Conservation (phyloP, 1,284 basidiomycete genomes). For the Heterobasidion parviporum region DNA sequence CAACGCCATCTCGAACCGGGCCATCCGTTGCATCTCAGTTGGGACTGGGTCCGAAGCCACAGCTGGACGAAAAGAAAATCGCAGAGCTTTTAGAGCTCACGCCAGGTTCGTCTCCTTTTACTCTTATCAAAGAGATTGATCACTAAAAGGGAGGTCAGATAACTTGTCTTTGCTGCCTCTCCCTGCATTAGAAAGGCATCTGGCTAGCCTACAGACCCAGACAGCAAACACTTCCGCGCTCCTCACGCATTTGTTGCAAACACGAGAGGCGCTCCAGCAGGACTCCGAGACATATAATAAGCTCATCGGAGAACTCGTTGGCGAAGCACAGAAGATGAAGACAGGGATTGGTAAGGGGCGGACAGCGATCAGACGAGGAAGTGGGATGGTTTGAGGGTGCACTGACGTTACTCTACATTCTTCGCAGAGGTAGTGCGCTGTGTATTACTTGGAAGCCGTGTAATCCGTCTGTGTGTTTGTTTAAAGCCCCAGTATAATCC, state of each 20-base stretch:
- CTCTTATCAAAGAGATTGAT: not conserved
- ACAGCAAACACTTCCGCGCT: constrained; percentile 68
- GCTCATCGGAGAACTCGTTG: constrained; percentile 74
- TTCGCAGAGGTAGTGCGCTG: too few relatives aligned
- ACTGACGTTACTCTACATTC: not conserved
- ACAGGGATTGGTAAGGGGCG: constrained; percentile 35
- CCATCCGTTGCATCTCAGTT: constrained; percentile 35
- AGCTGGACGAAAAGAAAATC: constrained; percentile 58
- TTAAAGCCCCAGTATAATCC: too few relatives aligned
- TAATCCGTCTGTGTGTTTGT: too few relatives aligned
- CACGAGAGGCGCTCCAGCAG: constrained; percentile 77
- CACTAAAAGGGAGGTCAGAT: constrained; percentile 33
- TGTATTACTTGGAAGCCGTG: too few relatives aligned
- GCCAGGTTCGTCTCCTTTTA: constrained; percentile 41
- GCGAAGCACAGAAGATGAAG: constrained; percentile 74
- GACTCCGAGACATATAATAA: constrained; percentile 83
- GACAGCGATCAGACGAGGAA: constrained; percentile 40
- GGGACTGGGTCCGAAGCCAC: constrained; percentile 64
- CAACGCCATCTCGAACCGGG: constrained; percentile 13
- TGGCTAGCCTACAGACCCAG: constrained; percentile 58
- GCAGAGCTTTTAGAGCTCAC: constrained; percentile 60
- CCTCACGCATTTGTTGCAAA: constrained; percentile 75
- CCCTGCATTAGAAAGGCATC: constrained; percentile 52
- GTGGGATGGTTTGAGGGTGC: constrained; percentile 25
- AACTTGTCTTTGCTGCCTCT: constrained; percentile 65